phyloP scores from a whole-genome alignment of 208 protist species.

The Wallacemonas collosoma region DNA sequence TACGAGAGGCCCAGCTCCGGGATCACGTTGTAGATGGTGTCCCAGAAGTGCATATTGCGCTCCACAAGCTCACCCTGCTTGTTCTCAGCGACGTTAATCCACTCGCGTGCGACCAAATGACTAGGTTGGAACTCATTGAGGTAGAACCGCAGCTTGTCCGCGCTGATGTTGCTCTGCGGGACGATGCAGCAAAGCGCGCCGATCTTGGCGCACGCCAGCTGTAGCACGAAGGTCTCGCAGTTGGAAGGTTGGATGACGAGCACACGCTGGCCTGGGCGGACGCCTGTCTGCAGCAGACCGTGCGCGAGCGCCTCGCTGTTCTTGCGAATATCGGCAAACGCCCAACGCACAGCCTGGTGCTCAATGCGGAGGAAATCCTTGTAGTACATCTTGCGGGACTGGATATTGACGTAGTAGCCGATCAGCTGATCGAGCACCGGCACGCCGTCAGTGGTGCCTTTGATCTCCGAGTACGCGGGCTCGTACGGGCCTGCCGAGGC shows the following conservation, averaged over 20 bases:
- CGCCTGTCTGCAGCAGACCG: constrained; percentile 88
- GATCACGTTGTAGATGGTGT: constrained; percentile 92
- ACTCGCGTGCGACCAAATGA: constrained; percentile 86
- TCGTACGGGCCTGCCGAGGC: constrained; percentile 55
- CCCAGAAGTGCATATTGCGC: constrained; percentile 93
- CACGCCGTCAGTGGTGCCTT: constrained; percentile 45
- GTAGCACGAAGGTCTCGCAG: constrained; percentile 90
- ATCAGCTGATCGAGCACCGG: constrained; percentile 90
- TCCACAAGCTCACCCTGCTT: constrained; percentile 87
- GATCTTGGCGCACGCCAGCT: constrained; percentile 90
- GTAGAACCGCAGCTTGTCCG: constrained; percentile 91
- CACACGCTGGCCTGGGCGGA: constrained; percentile 84
- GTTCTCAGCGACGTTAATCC: constrained; percentile 86
- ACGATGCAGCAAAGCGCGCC: constrained; percentile 85
- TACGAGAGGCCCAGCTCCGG: constrained; percentile 92
- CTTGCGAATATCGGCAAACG: constrained; percentile 92
- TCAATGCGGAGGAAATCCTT: constrained; percentile 93
- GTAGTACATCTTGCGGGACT: constrained; percentile 95
- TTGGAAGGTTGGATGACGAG: constrained; percentile 90
- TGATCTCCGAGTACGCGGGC: constrained; percentile 83
- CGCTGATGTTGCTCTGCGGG: constrained; percentile 79
- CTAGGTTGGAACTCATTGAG: constrained; percentile 92
- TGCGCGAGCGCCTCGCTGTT: constrained; percentile 93
- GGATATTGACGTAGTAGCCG: constrained; percentile 93
- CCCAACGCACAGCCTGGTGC: constrained; percentile 92